Percentiles rank a stretch among this genome's conserved stretches.
phyloP scores from a whole-genome alignment of 768 basidiomycete genomes.

The Trametopsis cervina region DNA sequence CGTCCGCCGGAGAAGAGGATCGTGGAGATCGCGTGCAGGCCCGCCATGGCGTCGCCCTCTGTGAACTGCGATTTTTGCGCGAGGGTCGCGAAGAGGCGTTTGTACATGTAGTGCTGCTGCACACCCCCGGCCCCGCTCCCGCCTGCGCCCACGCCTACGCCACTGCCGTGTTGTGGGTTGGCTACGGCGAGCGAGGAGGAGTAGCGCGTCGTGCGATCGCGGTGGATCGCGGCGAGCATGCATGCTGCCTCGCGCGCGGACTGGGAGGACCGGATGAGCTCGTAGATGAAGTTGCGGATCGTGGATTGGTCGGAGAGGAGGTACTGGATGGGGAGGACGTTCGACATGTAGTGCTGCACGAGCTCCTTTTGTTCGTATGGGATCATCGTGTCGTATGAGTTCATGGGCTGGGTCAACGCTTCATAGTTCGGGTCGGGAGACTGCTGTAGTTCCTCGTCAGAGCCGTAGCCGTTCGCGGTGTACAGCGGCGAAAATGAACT shows the following conservation, averaged over 20 bases:
- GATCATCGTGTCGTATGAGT: slow-evolving; percentile 13
- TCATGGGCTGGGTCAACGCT: neutral
- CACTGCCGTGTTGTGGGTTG: neutral
- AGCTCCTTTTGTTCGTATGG: slow-evolving; percentile 21
- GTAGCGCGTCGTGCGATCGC: slow-evolving; percentile 16
- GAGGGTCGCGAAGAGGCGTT: slow-evolving; percentile 8
- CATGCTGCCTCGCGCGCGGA: slow-evolving; percentile 52
- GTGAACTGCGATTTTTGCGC: slow-evolving; percentile 23
- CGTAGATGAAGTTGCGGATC: slow-evolving; percentile 38
- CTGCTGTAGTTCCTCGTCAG: slow-evolving; percentile 11
- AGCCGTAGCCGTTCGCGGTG: slow-evolving; percentile 6
- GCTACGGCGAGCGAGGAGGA: neutral
- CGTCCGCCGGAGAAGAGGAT: slow-evolving; percentile 73
- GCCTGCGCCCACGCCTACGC: neutral
- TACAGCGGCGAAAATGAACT: slow-evolving; percentile 18
- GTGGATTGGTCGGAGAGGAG: slow-evolving; percentile 50
- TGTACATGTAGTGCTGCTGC: neutral
- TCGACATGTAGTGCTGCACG: slow-evolving; percentile 45
- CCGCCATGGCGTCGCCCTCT: slow-evolving; percentile 73
- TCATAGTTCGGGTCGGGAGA: neutral
- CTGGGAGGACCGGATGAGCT: slow-evolving; percentile 36
- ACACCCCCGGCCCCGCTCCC: neutral
- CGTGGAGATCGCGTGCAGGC: slow-evolving; percentile 67
- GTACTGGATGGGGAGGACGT: slow-evolving; percentile 65
- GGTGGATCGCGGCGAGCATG: slow-evolving; percentile 57